These are phyloP conservation scores for Naegleria gruberi DNA, from an alignment of 208 protist species.

Conservation along the genomic window DNA sequence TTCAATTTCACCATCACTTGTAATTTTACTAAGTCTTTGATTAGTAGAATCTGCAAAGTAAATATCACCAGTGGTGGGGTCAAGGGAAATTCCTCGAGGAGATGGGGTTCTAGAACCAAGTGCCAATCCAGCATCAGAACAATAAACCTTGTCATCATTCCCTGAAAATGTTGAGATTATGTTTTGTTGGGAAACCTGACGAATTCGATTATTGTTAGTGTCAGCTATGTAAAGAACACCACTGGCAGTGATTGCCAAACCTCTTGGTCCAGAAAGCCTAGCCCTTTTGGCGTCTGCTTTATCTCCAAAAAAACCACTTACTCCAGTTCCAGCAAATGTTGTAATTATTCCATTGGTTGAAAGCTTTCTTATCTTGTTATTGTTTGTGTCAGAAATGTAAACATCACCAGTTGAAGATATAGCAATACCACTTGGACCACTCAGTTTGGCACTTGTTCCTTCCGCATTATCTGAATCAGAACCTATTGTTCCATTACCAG, in stretches of 20 bases:
- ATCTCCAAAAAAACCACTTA: not conserved
- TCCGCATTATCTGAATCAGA: too few relatives aligned
- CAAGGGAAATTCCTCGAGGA: not conserved
- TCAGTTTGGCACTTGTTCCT: too few relatives aligned
- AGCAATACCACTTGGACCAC: too few relatives aligned
- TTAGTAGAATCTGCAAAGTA: not conserved
- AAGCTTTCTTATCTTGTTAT: too few relatives aligned
- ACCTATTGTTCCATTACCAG: too few relatives aligned
- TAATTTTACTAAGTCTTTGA: not conserved
- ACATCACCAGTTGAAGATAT: too few relatives aligned
- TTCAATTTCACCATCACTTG: not conserved
- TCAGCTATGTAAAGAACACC: not conserved
- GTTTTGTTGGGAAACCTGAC: not conserved
- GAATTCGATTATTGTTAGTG: not conserved
- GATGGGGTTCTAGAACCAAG: not conserved
- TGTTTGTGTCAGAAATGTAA: too few relatives aligned
- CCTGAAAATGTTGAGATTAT: not conserved
- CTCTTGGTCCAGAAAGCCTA: not conserved
- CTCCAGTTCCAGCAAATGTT: not conserved
- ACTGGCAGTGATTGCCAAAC: not conserved
- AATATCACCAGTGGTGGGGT: not conserved
- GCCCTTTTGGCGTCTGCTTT: not conserved
- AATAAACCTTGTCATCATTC: not conserved
- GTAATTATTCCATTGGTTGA: too few relatives aligned
- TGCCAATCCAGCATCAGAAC: not conserved